Evolutionary conservation across 345 rosid genomes (phyloP).

Genomic region (Populus simonii): DNA sequence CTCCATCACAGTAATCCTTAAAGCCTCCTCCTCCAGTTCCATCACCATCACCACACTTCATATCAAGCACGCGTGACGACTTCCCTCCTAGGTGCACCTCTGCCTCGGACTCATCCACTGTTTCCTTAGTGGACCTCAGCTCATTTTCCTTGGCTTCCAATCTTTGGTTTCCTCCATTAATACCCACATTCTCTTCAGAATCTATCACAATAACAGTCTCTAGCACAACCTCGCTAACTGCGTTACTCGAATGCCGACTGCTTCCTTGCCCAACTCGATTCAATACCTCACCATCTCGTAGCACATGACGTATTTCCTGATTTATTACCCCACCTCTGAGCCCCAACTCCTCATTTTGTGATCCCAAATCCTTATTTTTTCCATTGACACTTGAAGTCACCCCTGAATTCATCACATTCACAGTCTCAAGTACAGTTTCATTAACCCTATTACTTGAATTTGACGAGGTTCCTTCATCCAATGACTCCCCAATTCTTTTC

Average conservation of each 20-base stretch:
- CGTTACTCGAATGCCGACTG: slow-evolving; percentile 14
- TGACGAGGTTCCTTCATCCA: slow-evolving; percentile 13
- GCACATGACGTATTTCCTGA: neutral
- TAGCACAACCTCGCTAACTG: slow-evolving; percentile 11
- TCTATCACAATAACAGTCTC: slow-evolving; percentile 34
- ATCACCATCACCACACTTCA: slow-evolving; percentile 32
- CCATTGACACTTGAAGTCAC: slow-evolving; percentile 17
- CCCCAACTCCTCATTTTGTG: slow-evolving; percentile 18
- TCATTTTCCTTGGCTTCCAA: slow-evolving; percentile 15
- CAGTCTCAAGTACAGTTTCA: slow-evolving; percentile 29
- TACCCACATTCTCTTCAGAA: slow-evolving; percentile 24
- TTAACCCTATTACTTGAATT: slow-evolving; percentile 20
- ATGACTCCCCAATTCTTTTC: slow-evolving; percentile 14
- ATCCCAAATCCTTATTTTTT: slow-evolving; percentile 23
- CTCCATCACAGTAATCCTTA: slow-evolving; percentile 42
- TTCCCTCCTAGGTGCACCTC: slow-evolving; percentile 35
- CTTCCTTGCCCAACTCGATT: slow-evolving; percentile 25
- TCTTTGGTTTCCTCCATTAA: slow-evolving; percentile 14
- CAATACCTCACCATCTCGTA: slow-evolving; percentile 18
- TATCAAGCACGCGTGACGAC: slow-evolving; percentile 44
- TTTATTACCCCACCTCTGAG: slow-evolving; percentile 2
- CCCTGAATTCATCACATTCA: slow-evolving; percentile 17
- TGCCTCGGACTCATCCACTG: slow-evolving; percentile 21
- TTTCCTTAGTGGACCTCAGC: slow-evolving; percentile 22
- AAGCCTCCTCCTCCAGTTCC: slow-evolving; percentile 15